These are phyloP conservation scores for Heliosperma pusillum DNA, from an alignment of 148 eudicot species.

Conservation along the genomic window DNA sequence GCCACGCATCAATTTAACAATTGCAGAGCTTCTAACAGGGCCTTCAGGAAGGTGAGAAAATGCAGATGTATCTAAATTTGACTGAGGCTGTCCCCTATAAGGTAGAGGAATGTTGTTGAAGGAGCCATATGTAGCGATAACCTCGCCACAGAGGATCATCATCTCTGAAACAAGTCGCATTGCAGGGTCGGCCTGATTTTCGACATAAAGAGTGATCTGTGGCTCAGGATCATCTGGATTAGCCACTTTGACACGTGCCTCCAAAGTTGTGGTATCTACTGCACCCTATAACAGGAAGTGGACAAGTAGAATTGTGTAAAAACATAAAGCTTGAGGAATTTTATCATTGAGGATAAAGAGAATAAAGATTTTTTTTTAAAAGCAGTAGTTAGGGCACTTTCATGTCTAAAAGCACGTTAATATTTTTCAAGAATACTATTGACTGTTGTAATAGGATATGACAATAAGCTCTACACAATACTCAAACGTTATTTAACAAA, in stretches of 20 bases:
- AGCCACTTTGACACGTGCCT: slow-evolving; percentile 77
- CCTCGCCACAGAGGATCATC: slow-evolving; percentile 99
- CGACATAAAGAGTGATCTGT: slow-evolving; percentile 76
- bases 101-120: slow-evolving; percentile 70
- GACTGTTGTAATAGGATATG: background rate
- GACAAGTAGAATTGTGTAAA: background rate
- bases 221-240: slow-evolving; percentile 95
- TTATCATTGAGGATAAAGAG: background rate
- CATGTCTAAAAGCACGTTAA: background rate
- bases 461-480: background rate
- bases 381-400: background rate
- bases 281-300: slow-evolving; percentile 67
- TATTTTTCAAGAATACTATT: background rate
- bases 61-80: slow-evolving; percentile 70
- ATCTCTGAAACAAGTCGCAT: slow-evolving; percentile 97
- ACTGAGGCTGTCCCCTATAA: slow-evolving; percentile 86
- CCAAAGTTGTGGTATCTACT: slow-evolving; percentile 71
- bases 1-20: slow-evolving; percentile 77
- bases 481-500: background rate
- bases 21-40: slow-evolving; percentile 74
- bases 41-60: slow-evolving; percentile 98
- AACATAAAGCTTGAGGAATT: background rate
- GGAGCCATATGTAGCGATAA: slow-evolving; percentile 78
- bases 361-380: background rate
- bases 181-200: slow-evolving; percentile 84